Evolutionary conservation across 257 asterid genomes (phyloP).

Genomic region (Solanum chmielewskii): DNA sequence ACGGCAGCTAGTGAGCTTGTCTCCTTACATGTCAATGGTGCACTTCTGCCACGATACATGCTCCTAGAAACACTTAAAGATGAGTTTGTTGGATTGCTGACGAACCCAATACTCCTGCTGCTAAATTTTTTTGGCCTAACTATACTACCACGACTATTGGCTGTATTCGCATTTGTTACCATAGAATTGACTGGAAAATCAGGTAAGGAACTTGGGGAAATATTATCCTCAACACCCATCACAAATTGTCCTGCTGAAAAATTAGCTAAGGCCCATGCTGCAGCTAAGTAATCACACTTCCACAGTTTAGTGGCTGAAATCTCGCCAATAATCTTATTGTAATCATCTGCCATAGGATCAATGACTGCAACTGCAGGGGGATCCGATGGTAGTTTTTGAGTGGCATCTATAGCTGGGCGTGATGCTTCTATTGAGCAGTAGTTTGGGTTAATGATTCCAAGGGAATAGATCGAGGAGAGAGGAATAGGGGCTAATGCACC

Average conservation of each 20-base stretch:
- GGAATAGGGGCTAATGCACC: slow-evolving; percentile 98
- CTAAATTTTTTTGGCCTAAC: slow-evolving; percentile 43
- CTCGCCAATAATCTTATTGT: slow-evolving; percentile 64
- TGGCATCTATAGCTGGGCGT: slow-evolving; percentile 55
- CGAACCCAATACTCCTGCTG: slow-evolving; percentile 76
- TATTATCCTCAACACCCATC: slow-evolving; percentile 80
- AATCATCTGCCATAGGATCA: slow-evolving; percentile 49
- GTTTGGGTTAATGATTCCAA: slow-evolving; percentile 59
- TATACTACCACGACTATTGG: slow-evolving; percentile 15
- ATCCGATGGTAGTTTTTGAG: slow-evolving; percentile 44
- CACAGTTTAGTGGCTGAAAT: slow-evolving; percentile 79
- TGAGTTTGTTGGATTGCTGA: slow-evolving; percentile 31
- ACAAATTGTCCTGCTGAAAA: slow-evolving; percentile 84
- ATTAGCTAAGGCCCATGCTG: slow-evolving; percentile 92
- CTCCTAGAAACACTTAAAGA: slow-evolving; percentile 49
- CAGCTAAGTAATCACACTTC: slow-evolving; percentile 78
- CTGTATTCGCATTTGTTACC: slow-evolving; percentile 16
- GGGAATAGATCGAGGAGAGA: slow-evolving; percentile 69
- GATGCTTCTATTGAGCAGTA: slow-evolving; percentile 58
- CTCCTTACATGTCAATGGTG: slow-evolving; percentile 77
- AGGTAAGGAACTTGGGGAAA: slow-evolving; percentile 26
- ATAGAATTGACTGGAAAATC: slow-evolving; percentile 18
- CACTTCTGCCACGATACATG: slow-evolving; percentile 86
- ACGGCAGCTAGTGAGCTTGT: slow-evolving; percentile 89
- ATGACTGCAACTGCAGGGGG: slow-evolving; percentile 87